Conservation (phyloP, 371 early-diverging fungal species). For the Circinella umbellata region DNA sequence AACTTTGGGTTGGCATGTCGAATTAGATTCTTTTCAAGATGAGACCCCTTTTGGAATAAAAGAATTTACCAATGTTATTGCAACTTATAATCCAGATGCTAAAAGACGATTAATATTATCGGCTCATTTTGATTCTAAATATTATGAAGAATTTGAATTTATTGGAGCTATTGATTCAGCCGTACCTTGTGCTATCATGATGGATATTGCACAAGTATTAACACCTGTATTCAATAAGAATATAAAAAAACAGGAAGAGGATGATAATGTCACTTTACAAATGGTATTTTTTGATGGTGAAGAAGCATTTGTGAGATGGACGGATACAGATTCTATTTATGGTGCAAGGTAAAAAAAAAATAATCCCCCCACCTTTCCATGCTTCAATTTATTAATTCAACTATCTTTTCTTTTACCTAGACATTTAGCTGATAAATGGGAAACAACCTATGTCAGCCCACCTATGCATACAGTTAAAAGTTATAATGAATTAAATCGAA, state of each 20-base stretch:
- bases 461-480: constrained; percentile 19
- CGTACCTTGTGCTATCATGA: constrained; percentile 82
- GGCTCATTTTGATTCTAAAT: constrained; percentile 92
- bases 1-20: constrained; percentile 72
- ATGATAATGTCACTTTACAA: constrained; percentile 72
- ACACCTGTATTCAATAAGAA: constrained; percentile 12
- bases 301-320: constrained; percentile 89
- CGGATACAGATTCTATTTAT: constrained; percentile 84
- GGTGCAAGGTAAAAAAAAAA: constrained; percentile 93
- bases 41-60: constrained; percentile 75
- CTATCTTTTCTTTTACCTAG: constrained; percentile 30
- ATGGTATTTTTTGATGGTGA: constrained; percentile 97
- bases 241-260: constrained; percentile 12
- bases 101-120: constrained; percentile 74
- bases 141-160: constrained; percentile 64
- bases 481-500: constrained; percentile 49
- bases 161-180: constrained; percentile 84
- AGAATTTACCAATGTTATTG: constrained; percentile 83
- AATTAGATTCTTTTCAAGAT: constrained; percentile 74
- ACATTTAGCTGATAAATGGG: constrained; percentile 55
- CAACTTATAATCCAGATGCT: constrained; percentile 77
- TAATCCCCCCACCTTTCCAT: too few species aligned
- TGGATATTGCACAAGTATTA: constrained; percentile 74
- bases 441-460: constrained; percentile 13
- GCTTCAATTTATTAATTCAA: too few species aligned